Evolutionary conservation across 2,329 filamentous ascomycete genomes (phyloP).

Genomic region (Colletotrichum costaricense): DNA sequence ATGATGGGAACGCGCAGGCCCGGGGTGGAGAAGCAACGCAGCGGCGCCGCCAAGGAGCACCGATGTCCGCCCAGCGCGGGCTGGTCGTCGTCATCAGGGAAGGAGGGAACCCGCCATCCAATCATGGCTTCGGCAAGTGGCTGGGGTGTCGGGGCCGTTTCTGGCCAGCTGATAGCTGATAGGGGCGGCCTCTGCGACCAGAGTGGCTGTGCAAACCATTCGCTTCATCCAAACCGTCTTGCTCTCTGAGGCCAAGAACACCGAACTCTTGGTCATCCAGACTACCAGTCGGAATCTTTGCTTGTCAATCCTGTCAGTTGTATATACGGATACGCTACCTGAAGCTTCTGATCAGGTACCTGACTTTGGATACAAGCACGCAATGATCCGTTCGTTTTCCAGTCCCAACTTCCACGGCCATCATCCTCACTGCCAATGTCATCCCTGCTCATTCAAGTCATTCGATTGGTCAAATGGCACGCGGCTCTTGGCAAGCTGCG

Average conservation of each 20-base stretch:
- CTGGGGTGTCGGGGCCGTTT: conserved; percentile 13
- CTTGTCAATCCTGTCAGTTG: background rate
- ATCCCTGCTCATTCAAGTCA: background rate
- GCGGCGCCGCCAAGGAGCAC: conserved; percentile 34
- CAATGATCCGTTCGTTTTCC: background rate
- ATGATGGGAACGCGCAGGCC: background rate
- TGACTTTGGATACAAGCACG: background rate
- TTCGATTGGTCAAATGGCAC: conserved; percentile 7
- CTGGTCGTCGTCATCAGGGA: conserved; percentile 33
- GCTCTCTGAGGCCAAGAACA: background rate
- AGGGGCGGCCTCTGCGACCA: background rate
- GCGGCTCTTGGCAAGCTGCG: conserved; percentile 32
- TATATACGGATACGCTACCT: background rate
- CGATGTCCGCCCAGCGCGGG: conserved; percentile 33
- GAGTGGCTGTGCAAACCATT: conserved; percentile 13
- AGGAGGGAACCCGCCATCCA: conserved; percentile 18
- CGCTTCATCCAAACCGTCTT: conserved; percentile 23
- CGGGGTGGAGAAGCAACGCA: conserved; percentile 26
- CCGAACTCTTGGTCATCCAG: background rate
- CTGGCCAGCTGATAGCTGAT: conserved; percentile 20
- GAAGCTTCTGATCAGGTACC: background rate
- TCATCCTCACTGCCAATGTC: background rate
- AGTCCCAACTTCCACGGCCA: background rate
- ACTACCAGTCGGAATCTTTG: background rate
- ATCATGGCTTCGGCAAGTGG: conserved; percentile 7